phyloP scores from a whole-genome alignment of 257 asterid species.

The Solanum appendiculatum region DNA sequence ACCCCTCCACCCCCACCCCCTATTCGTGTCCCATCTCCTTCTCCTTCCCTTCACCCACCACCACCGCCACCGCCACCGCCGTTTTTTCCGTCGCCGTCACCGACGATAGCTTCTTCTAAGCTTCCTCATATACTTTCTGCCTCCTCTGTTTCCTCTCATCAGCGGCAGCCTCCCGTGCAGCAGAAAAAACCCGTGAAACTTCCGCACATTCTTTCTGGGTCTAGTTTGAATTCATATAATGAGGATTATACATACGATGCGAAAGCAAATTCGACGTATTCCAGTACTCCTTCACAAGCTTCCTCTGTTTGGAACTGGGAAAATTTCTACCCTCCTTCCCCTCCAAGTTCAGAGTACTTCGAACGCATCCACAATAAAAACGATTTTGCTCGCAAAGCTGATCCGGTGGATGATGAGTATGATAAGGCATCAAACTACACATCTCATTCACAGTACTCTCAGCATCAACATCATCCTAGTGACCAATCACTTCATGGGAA shows the following conservation, averaged over 20 bases:
- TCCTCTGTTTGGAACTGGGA: slow-evolving; percentile 99
- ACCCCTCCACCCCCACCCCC: slow-evolving; percentile 8
- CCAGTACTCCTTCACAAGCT: slow-evolving; percentile 79
- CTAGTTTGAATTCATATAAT: slow-evolving; percentile 42
- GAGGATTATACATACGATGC: slow-evolving; percentile 43
- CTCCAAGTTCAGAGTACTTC: slow-evolving; percentile 80
- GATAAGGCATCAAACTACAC: slow-evolving; percentile 34
- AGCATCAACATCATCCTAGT: slow-evolving; percentile 17
- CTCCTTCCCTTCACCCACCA: slow-evolving; percentile 26
- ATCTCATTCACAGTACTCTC: slow-evolving; percentile 15
- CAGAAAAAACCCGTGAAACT: slow-evolving; percentile 46
- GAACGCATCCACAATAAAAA: slow-evolving; percentile 34
- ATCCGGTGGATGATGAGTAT: slow-evolving; percentile 21
- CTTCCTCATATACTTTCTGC: slow-evolving; percentile 32
- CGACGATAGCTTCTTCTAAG: slow-evolving; percentile 21
- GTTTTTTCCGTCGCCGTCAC: slow-evolving; percentile 21
- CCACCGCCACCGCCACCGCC: slow-evolving; percentile 39
- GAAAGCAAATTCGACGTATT: slow-evolving; percentile 54
- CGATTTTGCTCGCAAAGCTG: slow-evolving; percentile 17
- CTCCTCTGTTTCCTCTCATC: slow-evolving; percentile 4
- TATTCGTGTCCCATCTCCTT: slow-evolving; percentile 23
- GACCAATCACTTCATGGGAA: background rate
- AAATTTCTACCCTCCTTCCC: slow-evolving; percentile 85
- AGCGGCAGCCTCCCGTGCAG: slow-evolving; percentile 19
- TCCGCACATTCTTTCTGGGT: slow-evolving; percentile 85